phyloP scores from a whole-genome alignment of 306 rosid species.

The Fagus sylvatica region DNA sequence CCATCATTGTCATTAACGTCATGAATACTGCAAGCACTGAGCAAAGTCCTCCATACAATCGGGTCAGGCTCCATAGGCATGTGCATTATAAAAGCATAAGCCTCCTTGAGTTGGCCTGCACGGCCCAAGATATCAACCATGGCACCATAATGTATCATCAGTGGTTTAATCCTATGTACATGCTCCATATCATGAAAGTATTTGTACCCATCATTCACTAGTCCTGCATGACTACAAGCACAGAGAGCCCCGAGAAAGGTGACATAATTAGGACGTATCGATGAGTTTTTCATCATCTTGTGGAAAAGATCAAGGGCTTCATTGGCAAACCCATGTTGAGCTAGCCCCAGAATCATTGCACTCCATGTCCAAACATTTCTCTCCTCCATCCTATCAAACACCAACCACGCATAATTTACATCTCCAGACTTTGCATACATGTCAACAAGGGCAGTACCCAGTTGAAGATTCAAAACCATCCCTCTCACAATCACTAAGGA shows the following conservation, averaged over 20 bases:
- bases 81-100: conserved; percentile 57
- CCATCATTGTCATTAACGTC: conserved; percentile 47
- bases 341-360: conserved; percentile 86
- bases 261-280: conserved; percentile 63
- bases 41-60: conserved; percentile 78
- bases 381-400: conserved; percentile 54
- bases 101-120: conserved; percentile 68
- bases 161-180: conserved; percentile 65
- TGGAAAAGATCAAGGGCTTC: conserved; percentile 68
- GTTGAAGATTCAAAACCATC: conserved; percentile 54
- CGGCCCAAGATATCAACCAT: conserved; percentile 85
- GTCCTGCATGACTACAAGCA: conserved; percentile 89
- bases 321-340: conserved; percentile 78
- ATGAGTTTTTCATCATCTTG: conserved; percentile 36
- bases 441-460: conserved; percentile 85
- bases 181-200: conserved; percentile 67
- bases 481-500: conserved; percentile 60
- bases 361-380: conserved; percentile 95
- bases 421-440: conserved; percentile 89
- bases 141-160: conserved; percentile 75
- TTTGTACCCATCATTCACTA: conserved; percentile 60
- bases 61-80: conserved; percentile 73
- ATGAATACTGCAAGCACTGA: conserved; percentile 63
- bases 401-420: conserved; percentile 52
- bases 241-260: conserved; percentile 83